A percentile compares a stretch with the other conserved stretches of the same genome.
Evolutionary conservation across 352 stramenopile genomes (phyloP).

Genomic region (Pythium coloratum): DNA sequence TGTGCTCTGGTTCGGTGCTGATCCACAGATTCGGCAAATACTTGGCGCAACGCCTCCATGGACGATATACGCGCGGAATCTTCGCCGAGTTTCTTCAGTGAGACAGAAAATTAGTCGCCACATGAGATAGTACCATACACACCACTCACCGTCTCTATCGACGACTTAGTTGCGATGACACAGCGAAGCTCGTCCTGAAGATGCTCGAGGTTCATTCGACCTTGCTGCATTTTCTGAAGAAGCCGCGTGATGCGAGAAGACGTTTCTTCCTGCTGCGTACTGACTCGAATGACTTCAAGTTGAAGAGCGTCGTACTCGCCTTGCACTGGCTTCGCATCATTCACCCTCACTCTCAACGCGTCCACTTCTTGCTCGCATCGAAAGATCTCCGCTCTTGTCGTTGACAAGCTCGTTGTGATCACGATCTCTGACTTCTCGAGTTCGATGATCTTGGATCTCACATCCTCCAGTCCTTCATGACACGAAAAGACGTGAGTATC

Average conservation of each 20-base stretch:
- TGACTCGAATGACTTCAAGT: slow-evolving; percentile 17
- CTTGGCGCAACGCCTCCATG: neutral
- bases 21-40: neutral
- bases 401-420: neutral
- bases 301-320: slow-evolving; percentile 13
- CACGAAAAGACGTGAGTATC: neutral
- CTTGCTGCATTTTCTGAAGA: neutral
- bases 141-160: neutral
- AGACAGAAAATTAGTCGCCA: neutral
- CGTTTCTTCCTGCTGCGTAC: slow-evolving; percentile 10
- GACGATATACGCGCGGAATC: neutral
- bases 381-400: slow-evolving; percentile 6
- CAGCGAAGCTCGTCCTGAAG: neutral
- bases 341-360: neutral
- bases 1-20: neutral
- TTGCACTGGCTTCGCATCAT: neutral
- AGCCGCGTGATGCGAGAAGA: neutral
- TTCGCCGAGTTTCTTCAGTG: neutral
- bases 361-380: neutral
- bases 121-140: neutral
- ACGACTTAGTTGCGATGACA: neutral
- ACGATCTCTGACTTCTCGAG: neutral
- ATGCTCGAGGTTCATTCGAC: neutral
- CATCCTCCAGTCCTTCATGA: neutral
- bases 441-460: neutral